A percentile compares a stretch with the other conserved stretches of the same genome.
phyloP scores from a whole-genome alignment of 352 stramenopile genomes.

The Pythium phragmitis region DNA sequence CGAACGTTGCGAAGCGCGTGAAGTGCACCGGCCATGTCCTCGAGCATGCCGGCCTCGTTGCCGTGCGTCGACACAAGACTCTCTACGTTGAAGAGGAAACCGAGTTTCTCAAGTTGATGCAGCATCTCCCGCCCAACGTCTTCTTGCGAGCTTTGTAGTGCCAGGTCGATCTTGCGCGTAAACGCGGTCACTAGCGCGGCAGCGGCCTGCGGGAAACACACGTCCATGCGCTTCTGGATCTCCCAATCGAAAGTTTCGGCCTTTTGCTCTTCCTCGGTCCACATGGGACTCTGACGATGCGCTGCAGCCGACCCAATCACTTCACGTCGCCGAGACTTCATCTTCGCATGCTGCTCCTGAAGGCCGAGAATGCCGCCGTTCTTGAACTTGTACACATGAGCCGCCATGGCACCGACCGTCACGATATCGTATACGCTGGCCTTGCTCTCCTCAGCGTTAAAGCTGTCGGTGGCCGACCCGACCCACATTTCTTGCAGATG shows the following conservation, averaged over 20 bases:
- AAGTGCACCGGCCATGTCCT: slow-evolving; percentile 82
- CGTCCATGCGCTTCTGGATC: slow-evolving; percentile 81
- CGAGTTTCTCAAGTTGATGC: slow-evolving; percentile 74
- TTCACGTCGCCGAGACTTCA: slow-evolving; percentile 61
- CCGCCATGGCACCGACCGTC: slow-evolving; percentile 84
- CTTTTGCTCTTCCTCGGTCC: slow-evolving; percentile 84
- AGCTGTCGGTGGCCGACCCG: slow-evolving; percentile 35
- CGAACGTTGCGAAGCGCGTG: slow-evolving; percentile 81
- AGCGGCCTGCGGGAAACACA: slow-evolving; percentile 80
- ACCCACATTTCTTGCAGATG: slow-evolving; percentile 89
- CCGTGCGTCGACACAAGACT: slow-evolving; percentile 84
- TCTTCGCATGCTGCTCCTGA: slow-evolving; percentile 70
- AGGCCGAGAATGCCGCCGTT: slow-evolving; percentile 77
- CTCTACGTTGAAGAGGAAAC: slow-evolving; percentile 83
- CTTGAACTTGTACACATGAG: slow-evolving; percentile 89
- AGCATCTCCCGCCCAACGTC: slow-evolving; percentile 61
- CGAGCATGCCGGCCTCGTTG: slow-evolving; percentile 87
- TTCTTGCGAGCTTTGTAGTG: slow-evolving; percentile 50
- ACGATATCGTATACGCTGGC: slow-evolving; percentile 80
- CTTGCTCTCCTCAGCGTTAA: slow-evolving; percentile 30
- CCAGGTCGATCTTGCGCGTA: slow-evolving; percentile 76
- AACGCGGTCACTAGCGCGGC: slow-evolving; percentile 80
- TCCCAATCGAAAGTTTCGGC: slow-evolving; percentile 73
- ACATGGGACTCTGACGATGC: slow-evolving; percentile 67
- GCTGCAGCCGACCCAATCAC: slow-evolving; percentile 39